phyloP scores from a whole-genome alignment of 2,329 filamentous ascomycete genomes.

The Colletotrichum endophyticum region DNA sequence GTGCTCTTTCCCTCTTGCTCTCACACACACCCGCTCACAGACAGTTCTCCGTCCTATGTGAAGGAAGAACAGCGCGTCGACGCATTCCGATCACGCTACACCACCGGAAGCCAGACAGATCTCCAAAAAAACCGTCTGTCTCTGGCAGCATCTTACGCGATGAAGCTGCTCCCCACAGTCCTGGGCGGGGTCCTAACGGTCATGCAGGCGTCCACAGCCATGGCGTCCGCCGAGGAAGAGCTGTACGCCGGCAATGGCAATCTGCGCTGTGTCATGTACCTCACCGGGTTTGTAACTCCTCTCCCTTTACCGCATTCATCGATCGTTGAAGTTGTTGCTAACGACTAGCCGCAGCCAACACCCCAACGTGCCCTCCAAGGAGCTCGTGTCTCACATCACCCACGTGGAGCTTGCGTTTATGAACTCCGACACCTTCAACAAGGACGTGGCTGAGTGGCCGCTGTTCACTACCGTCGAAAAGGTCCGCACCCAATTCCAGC shows the following conservation, averaged over 20 bases:
- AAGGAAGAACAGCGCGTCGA: neutral
- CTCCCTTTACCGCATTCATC: neutral
- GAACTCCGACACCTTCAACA: conserved; percentile 57
- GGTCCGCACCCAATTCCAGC: conserved; percentile 52
- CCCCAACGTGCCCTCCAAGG: conserved; percentile 40
- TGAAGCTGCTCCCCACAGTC: conserved; percentile 3
- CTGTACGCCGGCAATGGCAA: neutral
- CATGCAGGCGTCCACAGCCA: neutral
- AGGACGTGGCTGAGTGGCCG: conserved; percentile 45
- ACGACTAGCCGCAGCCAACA: conserved; percentile 47
- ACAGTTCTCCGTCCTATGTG: neutral
- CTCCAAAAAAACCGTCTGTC: neutral
- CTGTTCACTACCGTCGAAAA: conserved; percentile 57
- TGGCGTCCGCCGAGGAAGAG: neutral
- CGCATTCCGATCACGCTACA: neutral
- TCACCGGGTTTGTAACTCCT: conserved; percentile 48
- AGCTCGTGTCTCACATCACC: conserved; percentile 50
- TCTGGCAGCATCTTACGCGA: neutral
- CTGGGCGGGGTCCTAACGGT: neutral
- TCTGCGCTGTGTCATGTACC: conserved; percentile 49
- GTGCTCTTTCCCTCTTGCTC: neutral
- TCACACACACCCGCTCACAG: neutral
- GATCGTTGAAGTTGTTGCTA: neutral
- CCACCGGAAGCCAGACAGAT: neutral
- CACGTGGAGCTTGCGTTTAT: conserved; percentile 66